A percentile compares a stretch with the other conserved stretches of the same genome.
Evolutionary conservation across 2,329 filamentous ascomycete species (phyloP).

Genomic region (Grosmannia huntii): DNA sequence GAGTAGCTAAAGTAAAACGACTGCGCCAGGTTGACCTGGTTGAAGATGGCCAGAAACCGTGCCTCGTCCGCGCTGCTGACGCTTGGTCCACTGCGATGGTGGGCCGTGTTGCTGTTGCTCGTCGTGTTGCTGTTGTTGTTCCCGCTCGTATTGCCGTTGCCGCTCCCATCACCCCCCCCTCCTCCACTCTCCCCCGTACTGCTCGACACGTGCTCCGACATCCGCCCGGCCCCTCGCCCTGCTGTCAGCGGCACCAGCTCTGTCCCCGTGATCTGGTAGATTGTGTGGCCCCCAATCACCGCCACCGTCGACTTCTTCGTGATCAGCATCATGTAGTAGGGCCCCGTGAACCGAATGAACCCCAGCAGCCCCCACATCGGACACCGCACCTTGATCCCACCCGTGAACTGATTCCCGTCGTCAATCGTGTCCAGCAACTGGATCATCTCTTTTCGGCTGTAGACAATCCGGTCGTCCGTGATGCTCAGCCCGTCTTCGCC

Average conservation of each 20-base stretch:
- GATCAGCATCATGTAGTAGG: conserved; percentile 94
- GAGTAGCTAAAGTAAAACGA: conserved; percentile 99
- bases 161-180: background rate
- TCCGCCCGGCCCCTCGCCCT: conserved; percentile 28
- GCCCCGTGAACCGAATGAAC: conserved; percentile 90
- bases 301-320: conserved; percentile 94
- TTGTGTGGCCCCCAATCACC: conserved; percentile 89
- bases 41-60: conserved; percentile 76
- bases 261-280: conserved; percentile 90
- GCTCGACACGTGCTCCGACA: background rate
- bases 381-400: conserved; percentile 79
- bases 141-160: background rate
- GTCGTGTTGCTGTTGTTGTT: background rate
- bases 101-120: background rate
- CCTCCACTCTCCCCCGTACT: background rate
- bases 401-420: conserved; percentile 82
- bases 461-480: conserved; percentile 89
- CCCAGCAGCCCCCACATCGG: conserved; percentile 89
- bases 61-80: conserved; percentile 57
- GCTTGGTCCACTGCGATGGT: background rate
- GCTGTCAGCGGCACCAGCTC: conserved; percentile 81
- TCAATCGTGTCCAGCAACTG: conserved; percentile 89
- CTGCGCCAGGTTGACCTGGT: conserved; percentile 77
- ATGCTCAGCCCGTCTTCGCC: conserved; percentile 69
- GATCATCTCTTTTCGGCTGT: conserved; percentile 84